Percentiles rank a stretch among this genome's conserved stretches.
Conservation (phyloP, 371 early-diverging fungal genomes). For the Mortierella sp. region DNA sequence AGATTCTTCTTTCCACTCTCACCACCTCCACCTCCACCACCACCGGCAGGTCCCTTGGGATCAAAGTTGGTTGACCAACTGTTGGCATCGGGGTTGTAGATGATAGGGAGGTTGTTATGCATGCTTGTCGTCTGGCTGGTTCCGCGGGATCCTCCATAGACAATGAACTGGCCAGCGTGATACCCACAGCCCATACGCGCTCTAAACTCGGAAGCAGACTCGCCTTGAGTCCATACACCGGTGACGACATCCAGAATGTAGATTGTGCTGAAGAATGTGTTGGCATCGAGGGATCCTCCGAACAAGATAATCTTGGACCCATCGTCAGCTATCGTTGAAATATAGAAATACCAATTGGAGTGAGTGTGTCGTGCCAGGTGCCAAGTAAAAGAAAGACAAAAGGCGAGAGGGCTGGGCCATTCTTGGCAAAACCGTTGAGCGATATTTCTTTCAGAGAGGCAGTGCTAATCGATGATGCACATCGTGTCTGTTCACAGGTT, state of each 20-base stretch:
- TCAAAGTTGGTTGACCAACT: not conserved
- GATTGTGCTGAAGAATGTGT: conserved; percentile 16
- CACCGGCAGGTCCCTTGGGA: not conserved
- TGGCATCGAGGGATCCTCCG: conserved; percentile 32
- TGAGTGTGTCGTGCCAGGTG: too few relatives aligned
- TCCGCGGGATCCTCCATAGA: conserved; percentile 42
- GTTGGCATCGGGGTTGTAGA: conserved; percentile 27
- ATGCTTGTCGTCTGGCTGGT: conserved; percentile 15
- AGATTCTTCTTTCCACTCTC: not conserved
- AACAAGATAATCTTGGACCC: conserved; percentile 48
- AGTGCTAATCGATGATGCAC: too few relatives aligned
- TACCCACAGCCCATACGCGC: conserved; percentile 40
- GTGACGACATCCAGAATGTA: conserved; percentile 33
- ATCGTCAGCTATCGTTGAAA: conserved; percentile 22
- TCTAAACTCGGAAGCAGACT: conserved; percentile 12
- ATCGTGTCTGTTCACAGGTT: too few relatives aligned
- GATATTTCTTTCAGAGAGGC: too few relatives aligned
- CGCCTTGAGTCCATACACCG: conserved; percentile 35
- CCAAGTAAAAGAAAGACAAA: not conserved
- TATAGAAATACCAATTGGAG: not conserved
- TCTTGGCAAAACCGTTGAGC: too few relatives aligned
- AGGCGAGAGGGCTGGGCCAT: too few relatives aligned
- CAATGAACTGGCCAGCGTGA: conserved; percentile 36
- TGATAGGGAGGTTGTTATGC: conserved; percentile 26
- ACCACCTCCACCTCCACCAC: not conserved